Evolutionary conservation across 1,139 yeast species (phyloP).

Genomic region (Taiozyma sp.): DNA sequence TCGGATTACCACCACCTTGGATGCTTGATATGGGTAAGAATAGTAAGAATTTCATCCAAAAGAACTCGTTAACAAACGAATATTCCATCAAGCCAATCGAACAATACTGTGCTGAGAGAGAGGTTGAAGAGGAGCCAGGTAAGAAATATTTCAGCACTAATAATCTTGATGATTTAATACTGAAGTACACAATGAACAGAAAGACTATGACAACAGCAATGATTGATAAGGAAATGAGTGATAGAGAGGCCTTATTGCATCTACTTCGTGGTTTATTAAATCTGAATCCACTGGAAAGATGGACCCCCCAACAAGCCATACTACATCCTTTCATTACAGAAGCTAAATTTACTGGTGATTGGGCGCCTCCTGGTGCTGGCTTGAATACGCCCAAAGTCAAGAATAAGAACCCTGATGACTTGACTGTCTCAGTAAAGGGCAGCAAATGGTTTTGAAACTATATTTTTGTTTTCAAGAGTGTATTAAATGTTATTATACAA

Average conservation of each 20-base stretch:
- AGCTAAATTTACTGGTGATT: conserved; percentile 36
- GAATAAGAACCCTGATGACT: conserved; percentile 5
- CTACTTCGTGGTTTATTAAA: conserved; percentile 74
- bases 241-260: conserved; percentile 67
- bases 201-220: conserved; percentile 60
- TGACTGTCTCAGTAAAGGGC: conserved; percentile 10
- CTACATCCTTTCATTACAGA: conserved; percentile 83
- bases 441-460: conserved; percentile 9
- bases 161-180: conserved; percentile 66
- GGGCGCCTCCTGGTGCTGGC: conserved; percentile 41
- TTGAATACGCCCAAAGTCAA: background rate
- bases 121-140: conserved; percentile 66
- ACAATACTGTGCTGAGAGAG: conserved; percentile 52
- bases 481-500: background rate
- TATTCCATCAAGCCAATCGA: conserved; percentile 47
- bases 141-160: conserved; percentile 79
- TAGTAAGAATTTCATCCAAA: conserved; percentile 63
- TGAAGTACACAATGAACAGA: conserved; percentile 70
- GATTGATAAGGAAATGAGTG: conserved; percentile 67
- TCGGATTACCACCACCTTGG: conserved; percentile 90
- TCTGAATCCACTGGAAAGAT: conserved; percentile 86
- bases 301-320: conserved; percentile 95
- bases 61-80: conserved; percentile 34
- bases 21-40: conserved; percentile 96
- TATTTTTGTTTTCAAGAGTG: background rate